These are phyloP conservation scores for Nicotiana benthamiana DNA, from an alignment of 257 asterid genomes.

Conservation along the genomic window DNA sequence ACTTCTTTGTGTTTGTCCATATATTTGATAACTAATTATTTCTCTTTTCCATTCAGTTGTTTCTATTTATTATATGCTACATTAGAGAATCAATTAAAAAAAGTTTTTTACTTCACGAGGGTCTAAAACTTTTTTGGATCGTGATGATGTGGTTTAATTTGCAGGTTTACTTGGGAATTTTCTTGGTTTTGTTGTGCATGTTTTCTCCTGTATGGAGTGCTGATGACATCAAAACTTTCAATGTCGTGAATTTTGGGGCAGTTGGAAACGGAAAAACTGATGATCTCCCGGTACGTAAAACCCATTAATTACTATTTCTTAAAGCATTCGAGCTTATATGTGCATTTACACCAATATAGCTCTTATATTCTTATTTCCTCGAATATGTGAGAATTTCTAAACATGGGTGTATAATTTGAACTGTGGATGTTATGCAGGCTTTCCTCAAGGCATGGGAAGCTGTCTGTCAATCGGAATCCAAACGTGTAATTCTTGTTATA, in stretches of 20 bases:
- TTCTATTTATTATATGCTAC: too few species aligned
- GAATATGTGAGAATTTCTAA: not conserved
- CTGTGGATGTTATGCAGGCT: conserved; percentile 27
- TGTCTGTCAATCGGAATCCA: conserved; percentile 29
- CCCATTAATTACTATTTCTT: not conserved
- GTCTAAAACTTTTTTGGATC: too few species aligned
- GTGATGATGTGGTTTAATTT: not conserved
- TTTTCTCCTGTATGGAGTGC: not conserved
- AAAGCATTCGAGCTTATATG: not conserved
- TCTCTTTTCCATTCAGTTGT: too few species aligned
- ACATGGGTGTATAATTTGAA: not conserved
- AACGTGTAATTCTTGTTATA: conserved; percentile 28
- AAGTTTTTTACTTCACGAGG: too few species aligned
- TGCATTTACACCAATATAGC: not conserved
- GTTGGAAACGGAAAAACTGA: conserved; percentile 5
- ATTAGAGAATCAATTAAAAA: too few species aligned
- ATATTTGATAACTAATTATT: too few species aligned
- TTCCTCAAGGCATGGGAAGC: conserved; percentile 60
- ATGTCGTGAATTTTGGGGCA: conserved; percentile 5
- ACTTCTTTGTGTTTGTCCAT: too few species aligned
- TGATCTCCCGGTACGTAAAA: conserved; percentile 5
- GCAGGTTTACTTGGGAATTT: not conserved
- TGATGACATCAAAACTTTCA: not conserved
- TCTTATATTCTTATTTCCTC: not conserved
- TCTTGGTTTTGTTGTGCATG: conserved; percentile 5